Evolutionary conservation across 202 grass and related monocot species (phyloP), one percentile per base, ranked within the genome.

Genomic region (Tripidium arundinaceum): DNA sequence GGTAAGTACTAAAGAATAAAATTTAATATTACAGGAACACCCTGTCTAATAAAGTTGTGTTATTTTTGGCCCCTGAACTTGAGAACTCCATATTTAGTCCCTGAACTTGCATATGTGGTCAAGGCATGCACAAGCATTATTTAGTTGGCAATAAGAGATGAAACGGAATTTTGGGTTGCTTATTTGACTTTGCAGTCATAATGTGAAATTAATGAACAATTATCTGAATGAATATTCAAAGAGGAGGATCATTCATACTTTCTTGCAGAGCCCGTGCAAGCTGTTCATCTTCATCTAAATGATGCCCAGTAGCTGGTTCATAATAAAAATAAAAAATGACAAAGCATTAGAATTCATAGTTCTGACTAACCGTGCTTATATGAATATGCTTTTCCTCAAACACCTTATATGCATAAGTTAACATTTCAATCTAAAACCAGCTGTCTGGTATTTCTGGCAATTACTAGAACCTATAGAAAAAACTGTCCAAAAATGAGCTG

Each of bases 241-340:
- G 87, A 78, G 89, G 75, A 81, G 62, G 86, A 50, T 62, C 19
- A 79, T 87, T 89, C 80, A 90, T 63, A 90, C 94, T 97, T 87
- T 94, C 91, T 89, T 97, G 91, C 46, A 97, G 76, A 92, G 87
- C 89, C 19, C 87, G 83, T 74, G 91, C 91, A 81, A 97, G 67
- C 33, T 87, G 81, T 86, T 94, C 94, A 85, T 97, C 94, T 82
- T 97, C 91, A 76, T 90, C 87, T 7, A 65, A 62, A 75, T 71
- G 71, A 85, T 77, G 50, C 58, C 54, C 75, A 14, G 42, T 79
- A 61, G 58, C 77, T 80, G 77, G 34, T 69, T 21, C 36, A 31
- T 21, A 69, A 42, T 79, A 55, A 40, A 76, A 70, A 83, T 31
- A 29, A 85, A 0, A 86, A 78, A 83, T 43, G 25, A 62, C 7